These are phyloP conservation scores for Fusarium stilboides DNA, from an alignment of 2,329 filamentous ascomycete genomes.

Conservation along the genomic window DNA sequence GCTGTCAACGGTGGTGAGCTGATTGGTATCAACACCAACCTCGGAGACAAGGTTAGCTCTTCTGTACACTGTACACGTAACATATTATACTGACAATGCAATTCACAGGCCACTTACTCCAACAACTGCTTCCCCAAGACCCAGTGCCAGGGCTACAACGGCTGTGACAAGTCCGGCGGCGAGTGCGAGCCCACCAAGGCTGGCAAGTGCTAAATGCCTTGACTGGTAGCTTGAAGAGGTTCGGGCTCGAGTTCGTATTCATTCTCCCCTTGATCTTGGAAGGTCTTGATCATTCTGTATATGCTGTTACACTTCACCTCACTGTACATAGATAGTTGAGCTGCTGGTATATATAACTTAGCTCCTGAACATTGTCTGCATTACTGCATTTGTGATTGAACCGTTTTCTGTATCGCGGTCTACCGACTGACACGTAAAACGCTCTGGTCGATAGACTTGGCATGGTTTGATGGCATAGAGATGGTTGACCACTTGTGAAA, in stretches of 20 bases:
- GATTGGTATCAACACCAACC: conserved; percentile 61
- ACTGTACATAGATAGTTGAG: neutral
- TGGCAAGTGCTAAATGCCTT: conserved; percentile 47
- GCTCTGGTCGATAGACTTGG: no score
- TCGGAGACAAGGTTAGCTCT: conserved; percentile 47
- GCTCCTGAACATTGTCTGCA: neutral
- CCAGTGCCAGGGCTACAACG: conserved; percentile 52
- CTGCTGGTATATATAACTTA: neutral
- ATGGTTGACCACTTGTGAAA: no score
- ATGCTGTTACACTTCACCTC: neutral
- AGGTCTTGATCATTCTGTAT: neutral
- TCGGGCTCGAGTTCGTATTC: neutral
- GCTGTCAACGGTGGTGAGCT: conserved; percentile 60
- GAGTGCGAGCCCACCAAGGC: conserved; percentile 50
- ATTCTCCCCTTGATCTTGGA: neutral
- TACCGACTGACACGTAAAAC: no score
- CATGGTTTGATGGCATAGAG: no score
- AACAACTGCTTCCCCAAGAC: conserved; percentile 51
- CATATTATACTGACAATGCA: neutral
- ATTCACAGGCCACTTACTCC: conserved; percentile 45
- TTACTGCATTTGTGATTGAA: no score
- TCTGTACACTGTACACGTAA: no score
- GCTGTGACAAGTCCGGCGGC: conserved; percentile 50
- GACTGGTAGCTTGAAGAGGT: neutral
- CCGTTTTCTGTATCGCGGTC: neutral